Percentiles rank a stretch among this genome's conserved stretches.
Evolutionary conservation across 805 yeast species (phyloP).

Genomic region (Myxozyma melibiosi): DNA sequence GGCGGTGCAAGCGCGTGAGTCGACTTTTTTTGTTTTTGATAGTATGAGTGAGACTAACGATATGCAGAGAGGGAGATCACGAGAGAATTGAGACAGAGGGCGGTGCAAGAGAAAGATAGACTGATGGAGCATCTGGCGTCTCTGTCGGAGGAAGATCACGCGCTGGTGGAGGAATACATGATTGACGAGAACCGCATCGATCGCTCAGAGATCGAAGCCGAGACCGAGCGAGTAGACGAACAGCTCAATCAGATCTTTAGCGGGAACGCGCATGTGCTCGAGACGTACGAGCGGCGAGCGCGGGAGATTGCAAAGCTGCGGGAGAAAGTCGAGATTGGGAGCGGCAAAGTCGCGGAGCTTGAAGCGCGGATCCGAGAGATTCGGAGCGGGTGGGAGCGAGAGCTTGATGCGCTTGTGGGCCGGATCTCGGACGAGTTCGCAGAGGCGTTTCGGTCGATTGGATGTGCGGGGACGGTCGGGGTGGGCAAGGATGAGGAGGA

Average conservation of each 20-base stretch:
- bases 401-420: conserved; percentile 54
- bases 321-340: conserved; percentile 46
- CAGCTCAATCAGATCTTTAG: conserved; percentile 17
- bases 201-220: conserved; percentile 46
- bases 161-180: conserved; percentile 1
- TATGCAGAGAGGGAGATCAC: conserved; percentile 9
- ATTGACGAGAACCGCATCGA: conserved; percentile 1
- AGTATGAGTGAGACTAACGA: background rate
- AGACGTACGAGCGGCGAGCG: conserved; percentile 46
- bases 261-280: conserved; percentile 31
- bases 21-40: background rate
- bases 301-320: conserved; percentile 46
- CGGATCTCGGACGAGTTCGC: conserved; percentile 67
- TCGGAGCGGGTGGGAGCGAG: conserved; percentile 60
- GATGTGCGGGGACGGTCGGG: conserved; percentile 81
- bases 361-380: conserved; percentile 47
- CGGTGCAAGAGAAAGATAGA: background rate
- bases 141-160: background rate
- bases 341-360: conserved; percentile 36
- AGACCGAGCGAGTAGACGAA: conserved; percentile 4
- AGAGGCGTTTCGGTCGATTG: conserved; percentile 67
- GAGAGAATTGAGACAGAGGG: background rate
- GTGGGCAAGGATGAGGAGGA: conserved; percentile 53
- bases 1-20: conserved; percentile 4
- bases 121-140: background rate